Evolutionary conservation across 495 filamentous ascomycete genomes (phyloP).

Genomic region (Penicillium fimorum): DNA sequence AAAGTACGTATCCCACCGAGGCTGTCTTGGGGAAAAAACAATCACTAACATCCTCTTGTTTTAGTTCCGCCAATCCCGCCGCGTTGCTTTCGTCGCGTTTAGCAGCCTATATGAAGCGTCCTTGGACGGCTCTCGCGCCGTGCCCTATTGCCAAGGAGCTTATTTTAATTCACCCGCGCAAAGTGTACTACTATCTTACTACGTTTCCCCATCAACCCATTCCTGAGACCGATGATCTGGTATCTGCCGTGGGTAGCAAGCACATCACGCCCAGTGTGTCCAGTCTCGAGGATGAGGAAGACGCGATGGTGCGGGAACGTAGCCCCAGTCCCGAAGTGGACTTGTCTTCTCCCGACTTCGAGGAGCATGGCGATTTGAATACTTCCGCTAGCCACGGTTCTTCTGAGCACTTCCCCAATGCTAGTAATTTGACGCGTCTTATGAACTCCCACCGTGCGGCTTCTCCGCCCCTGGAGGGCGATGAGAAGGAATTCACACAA

Average conservation of each 20-base stretch:
- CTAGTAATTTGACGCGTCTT: constrained; percentile 39
- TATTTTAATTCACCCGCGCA: constrained; percentile 85
- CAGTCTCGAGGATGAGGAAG: constrained; percentile 69
- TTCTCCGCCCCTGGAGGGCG: constrained; percentile 87
- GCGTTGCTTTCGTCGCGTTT: constrained; percentile 93
- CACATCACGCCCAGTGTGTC: constrained; percentile 83
- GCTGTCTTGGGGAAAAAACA: not conserved
- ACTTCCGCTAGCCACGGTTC: constrained; percentile 47
- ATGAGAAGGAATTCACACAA: constrained; percentile 95
- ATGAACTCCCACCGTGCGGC: constrained; percentile 67
- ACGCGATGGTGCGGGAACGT: constrained; percentile 68
- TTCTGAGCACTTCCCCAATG: constrained; percentile 31
- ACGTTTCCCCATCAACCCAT: constrained; percentile 79
- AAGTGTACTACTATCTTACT: constrained; percentile 94
- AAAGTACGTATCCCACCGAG: constrained; percentile 60
- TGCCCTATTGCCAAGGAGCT: constrained; percentile 93
- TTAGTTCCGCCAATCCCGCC: constrained; percentile 89
- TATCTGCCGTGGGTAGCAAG: constrained; percentile 44
- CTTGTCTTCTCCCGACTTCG: constrained; percentile 82
- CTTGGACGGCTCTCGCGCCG: constrained; percentile 76
- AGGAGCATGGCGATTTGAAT: constrained; percentile 60
- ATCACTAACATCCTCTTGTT: constrained; percentile 32
- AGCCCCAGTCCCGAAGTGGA: constrained; percentile 90
- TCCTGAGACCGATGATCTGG: constrained; percentile 63
- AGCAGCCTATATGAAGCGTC: constrained; percentile 81